These are phyloP conservation scores for Staphylotrichum tortipilum DNA, from an alignment of 495 filamentous ascomycete genomes.

Conservation along the genomic window DNA sequence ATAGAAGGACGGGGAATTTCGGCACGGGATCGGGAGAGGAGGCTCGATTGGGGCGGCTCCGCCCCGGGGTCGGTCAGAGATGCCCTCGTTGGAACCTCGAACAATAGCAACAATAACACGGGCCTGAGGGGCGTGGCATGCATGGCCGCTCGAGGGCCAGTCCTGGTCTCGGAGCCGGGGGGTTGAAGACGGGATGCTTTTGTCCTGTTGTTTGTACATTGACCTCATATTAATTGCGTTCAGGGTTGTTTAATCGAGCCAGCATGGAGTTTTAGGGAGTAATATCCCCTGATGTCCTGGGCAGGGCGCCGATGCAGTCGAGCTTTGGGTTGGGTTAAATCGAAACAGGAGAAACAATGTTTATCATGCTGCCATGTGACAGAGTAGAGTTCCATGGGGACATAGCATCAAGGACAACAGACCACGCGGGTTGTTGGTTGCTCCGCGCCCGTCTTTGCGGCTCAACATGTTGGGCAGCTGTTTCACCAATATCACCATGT, in stretches of 20 bases:
- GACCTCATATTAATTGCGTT: slow-evolving; percentile 17
- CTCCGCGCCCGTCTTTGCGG: too few relatives aligned
- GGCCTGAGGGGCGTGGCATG: slow-evolving; percentile 14
- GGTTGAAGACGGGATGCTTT: slow-evolving; percentile 13
- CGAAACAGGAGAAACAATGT: too few relatives aligned
- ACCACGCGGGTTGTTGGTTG: too few relatives aligned
- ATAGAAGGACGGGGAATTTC: slow-evolving; percentile 5
- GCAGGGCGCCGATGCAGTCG: not conserved
- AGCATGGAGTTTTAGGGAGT: slow-evolving; percentile 21
- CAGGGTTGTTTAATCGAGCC: slow-evolving; percentile 23
- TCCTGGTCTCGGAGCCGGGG: slow-evolving; percentile 16
- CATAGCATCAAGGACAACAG: too few relatives aligned
- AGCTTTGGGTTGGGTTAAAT: too few relatives aligned
- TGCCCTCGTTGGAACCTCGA: too few relatives aligned
- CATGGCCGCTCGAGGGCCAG: slow-evolving; percentile 17
- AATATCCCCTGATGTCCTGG: not conserved
- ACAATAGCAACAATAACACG: too few relatives aligned
- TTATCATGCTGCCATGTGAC: too few relatives aligned
- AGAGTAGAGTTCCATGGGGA: too few relatives aligned
- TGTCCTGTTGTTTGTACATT: slow-evolving; percentile 26
- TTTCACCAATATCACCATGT: too few relatives aligned
- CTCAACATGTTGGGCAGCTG: too few relatives aligned
- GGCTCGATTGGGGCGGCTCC: not conserved
- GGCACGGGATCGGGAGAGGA: not conserved
- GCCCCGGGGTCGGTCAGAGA: too few relatives aligned